Percentiles rank a stretch among this genome's conserved stretches.
phyloP scores from a whole-genome alignment of 2,329 filamentous ascomycete genomes.

The Clarireedia hainanense region DNA sequence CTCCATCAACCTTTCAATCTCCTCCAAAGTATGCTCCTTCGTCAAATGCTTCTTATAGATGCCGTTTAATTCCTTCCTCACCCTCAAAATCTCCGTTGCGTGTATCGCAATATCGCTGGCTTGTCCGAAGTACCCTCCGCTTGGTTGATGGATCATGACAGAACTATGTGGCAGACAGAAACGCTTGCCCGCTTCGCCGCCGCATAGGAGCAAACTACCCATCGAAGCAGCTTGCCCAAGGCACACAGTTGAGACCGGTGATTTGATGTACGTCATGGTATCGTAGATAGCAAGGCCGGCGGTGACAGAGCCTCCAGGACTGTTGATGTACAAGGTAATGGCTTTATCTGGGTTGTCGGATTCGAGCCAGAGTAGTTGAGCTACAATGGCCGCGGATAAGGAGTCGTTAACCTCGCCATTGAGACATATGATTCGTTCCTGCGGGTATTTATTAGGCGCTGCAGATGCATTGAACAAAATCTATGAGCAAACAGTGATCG shows the following conservation, averaged over 20 bases:
- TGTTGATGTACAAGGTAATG: conserved; percentile 98
- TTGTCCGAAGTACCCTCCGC: conserved; percentile 61
- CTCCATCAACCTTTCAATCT: conserved; percentile 94
- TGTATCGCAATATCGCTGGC: conserved; percentile 89
- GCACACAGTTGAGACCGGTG: conserved; percentile 89
- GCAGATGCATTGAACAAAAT: no score
- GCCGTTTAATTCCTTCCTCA: conserved; percentile 77
- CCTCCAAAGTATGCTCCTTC: conserved; percentile 67
- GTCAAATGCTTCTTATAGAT: conserved; percentile 88
- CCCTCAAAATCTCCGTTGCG: conserved; percentile 88
- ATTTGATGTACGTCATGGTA: conserved; percentile 95
- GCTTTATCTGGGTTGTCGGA: conserved; percentile 91
- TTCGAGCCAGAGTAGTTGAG: conserved; percentile 95
- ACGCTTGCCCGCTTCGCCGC: conserved; percentile 75
- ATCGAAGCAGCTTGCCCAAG: conserved; percentile 92
- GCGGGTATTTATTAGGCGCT: background rate
- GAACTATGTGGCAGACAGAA: conserved; percentile 88
- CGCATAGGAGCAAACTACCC: conserved; percentile 82
- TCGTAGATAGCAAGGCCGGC: conserved; percentile 92
- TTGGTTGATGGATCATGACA: conserved; percentile 96
- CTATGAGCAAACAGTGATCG: no score
- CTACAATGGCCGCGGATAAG: conserved; percentile 87
- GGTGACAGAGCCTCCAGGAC: conserved; percentile 84
- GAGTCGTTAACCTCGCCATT: conserved; percentile 88
- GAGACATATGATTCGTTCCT: conserved; percentile 90